Evolutionary conservation across 495 filamentous ascomycete species (phyloP).

Genomic region (Daldinia bambusicola): DNA sequence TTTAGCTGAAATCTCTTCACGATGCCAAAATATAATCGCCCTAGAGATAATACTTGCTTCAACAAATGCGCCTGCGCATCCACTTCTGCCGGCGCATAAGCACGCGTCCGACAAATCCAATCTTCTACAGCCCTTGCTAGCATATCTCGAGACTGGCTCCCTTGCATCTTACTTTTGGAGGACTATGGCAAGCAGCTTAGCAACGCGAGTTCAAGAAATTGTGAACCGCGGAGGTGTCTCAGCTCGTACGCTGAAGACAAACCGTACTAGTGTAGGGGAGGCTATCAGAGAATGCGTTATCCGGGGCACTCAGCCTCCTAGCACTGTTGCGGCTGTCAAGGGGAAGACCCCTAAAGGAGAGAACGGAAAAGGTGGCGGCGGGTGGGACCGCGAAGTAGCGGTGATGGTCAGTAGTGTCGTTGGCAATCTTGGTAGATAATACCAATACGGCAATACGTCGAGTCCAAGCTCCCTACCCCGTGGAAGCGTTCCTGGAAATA

Average conservation of each 20-base stretch:
- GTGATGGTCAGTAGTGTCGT: conserved; percentile 89
- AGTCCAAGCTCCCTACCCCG: not conserved
- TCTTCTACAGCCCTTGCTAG: conserved; percentile 77
- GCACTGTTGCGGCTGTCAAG: conserved; percentile 53
- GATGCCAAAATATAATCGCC: conserved; percentile 90
- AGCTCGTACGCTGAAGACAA: conserved; percentile 80
- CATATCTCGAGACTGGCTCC: conserved; percentile 85
- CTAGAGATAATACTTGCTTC: conserved; percentile 80
- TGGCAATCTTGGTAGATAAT: conserved; percentile 56
- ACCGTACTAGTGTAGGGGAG: conserved; percentile 76
- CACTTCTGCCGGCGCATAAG: conserved; percentile 61
- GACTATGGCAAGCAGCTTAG: conserved; percentile 79
- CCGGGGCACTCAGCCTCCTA: conserved; percentile 70
- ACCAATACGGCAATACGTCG: not conserved
- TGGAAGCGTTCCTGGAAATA: not conserved
- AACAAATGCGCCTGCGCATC: conserved; percentile 72
- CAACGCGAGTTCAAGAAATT: conserved; percentile 83
- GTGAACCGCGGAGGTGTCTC: conserved; percentile 81
- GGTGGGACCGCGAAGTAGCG: conserved; percentile 92
- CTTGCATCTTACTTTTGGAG: conserved; percentile 93
- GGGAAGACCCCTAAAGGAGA: conserved; percentile 51
- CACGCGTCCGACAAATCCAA: conserved; percentile 54
- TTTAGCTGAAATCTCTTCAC: conserved; percentile 79
- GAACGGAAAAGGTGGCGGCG: conserved; percentile 55
- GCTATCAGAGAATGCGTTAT: conserved; percentile 86